Conservation (phyloP, 805 yeast genomes). For the Teunomyces cretensis region DNA sequence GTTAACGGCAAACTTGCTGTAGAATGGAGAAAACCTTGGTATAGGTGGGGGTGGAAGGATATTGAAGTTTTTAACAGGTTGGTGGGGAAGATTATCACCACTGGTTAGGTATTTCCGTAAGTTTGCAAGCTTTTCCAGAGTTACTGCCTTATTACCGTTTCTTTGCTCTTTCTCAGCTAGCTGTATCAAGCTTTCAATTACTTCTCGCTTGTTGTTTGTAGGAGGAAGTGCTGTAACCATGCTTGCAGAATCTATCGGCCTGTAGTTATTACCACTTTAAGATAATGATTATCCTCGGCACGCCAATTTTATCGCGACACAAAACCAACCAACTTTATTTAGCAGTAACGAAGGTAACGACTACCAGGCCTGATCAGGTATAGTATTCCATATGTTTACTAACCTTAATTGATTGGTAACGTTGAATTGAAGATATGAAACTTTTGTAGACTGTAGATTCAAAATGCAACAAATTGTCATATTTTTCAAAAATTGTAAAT, state of each 20-base stretch:
- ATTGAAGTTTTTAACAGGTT: slow-evolving; percentile 4
- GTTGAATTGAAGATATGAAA: too few relatives aligned
- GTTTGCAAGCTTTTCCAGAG: slow-evolving; percentile 35
- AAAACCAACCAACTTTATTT: neutral
- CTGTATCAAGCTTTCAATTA: slow-evolving; percentile 26
- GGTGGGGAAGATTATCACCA: slow-evolving; percentile 11
- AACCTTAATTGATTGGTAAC: too few relatives aligned
- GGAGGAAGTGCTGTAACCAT: slow-evolving; percentile 2
- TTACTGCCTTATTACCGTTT: slow-evolving; percentile 37
- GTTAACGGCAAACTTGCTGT: slow-evolving; percentile 29
- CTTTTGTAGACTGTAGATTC: too few relatives aligned
- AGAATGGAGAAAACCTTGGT: slow-evolving; percentile 35
- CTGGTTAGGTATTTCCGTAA: slow-evolving; percentile 25
- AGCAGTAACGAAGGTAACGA: too few relatives aligned
- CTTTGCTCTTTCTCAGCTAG: slow-evolving; percentile 38
- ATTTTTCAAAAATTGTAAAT: too few relatives aligned
- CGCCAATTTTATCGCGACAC: neutral
- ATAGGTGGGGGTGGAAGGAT: slow-evolving; percentile 23
- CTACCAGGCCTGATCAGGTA: too few relatives aligned
- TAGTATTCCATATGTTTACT: too few relatives aligned
- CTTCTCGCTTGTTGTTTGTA: slow-evolving; percentile 18
- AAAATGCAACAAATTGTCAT: neutral
- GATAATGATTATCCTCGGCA: slow-evolving; percentile 1
- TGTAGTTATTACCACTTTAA: neutral
- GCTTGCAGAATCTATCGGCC: neutral